A percentile compares a stretch with the other conserved stretches of the same genome.
phyloP scores from a whole-genome alignment of 2,329 filamentous ascomycete species.

The Pestalotiopsis fici region DNA sequence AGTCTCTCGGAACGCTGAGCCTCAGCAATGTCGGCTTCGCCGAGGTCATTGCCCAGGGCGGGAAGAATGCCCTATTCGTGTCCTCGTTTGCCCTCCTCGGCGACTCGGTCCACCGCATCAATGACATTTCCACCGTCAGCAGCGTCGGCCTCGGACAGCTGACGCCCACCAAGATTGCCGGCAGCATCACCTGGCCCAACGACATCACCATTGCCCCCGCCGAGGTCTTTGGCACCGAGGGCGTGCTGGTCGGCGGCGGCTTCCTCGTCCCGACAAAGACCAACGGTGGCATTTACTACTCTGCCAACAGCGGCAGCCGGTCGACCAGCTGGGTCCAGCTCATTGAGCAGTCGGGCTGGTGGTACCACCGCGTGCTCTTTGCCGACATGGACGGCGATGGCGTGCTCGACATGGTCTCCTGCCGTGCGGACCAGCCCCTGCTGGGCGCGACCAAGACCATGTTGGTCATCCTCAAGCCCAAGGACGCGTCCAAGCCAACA shows the following conservation, averaged over 20 bases:
- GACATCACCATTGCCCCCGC: not conserved
- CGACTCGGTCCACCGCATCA: slow-evolving; percentile 3
- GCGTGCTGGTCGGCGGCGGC: not conserved
- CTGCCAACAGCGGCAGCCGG: not conserved
- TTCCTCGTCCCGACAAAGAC: slow-evolving; percentile 4
- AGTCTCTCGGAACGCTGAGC: not conserved
- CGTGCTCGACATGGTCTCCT: not conserved
- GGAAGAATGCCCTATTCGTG: not conserved
- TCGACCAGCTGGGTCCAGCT: not conserved
- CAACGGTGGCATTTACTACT: not conserved
- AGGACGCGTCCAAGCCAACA: not conserved
- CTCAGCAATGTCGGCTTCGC: slow-evolving; percentile 1
- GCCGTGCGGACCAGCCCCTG: not conserved
- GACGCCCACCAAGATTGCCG: not conserved
- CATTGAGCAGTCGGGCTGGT: not conserved
- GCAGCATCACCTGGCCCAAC: slow-evolving; percentile 1
- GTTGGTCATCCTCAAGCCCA: not conserved
- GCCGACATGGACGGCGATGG: slow-evolving; percentile 3
- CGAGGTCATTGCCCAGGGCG: slow-evolving; percentile 4
- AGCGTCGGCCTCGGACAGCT: not conserved
- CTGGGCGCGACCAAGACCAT: not conserved
- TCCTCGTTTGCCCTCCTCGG: not conserved
- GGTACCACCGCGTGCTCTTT: slow-evolving; percentile 4
- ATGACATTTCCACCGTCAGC: not conserved
- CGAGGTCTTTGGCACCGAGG: not conserved